phyloP scores from a whole-genome alignment of 2,329 filamentous ascomycete species.

The Beauveria asiatica region DNA sequence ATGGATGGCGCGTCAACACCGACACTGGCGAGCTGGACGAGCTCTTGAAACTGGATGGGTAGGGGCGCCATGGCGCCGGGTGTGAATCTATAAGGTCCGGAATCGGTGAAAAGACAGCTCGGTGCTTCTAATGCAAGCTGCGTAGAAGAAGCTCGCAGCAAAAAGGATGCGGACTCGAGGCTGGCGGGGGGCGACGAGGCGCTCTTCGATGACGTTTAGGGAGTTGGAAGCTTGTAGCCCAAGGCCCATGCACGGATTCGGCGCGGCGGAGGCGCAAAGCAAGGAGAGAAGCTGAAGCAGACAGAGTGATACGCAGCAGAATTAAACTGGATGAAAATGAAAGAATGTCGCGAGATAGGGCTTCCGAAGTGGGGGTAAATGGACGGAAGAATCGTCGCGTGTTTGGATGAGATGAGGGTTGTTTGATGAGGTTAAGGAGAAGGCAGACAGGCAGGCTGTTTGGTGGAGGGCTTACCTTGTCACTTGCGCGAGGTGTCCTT shows the following conservation, averaged over 20 bases:
- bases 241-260: conserved; percentile 9
- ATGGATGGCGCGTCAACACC: conserved; percentile 46
- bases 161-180: background rate
- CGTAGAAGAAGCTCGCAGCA: background rate
- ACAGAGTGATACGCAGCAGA: background rate
- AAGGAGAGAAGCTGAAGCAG: background rate
- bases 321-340: background rate
- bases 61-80: conserved; percentile 53
- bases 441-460: background rate
- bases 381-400: conserved; percentile 13
- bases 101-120: background rate
- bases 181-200: background rate
- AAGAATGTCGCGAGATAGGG: conserved; percentile 2
- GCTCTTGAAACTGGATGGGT: conserved; percentile 89
- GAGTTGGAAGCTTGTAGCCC: conserved; percentile 9
- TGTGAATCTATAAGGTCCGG: conserved; percentile 10
- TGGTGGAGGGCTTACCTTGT: conserved; percentile 9
- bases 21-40: conserved; percentile 56
- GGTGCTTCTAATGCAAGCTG: conserved; percentile 6
- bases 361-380: conserved; percentile 3
- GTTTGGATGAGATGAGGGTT: conserved; percentile 6
- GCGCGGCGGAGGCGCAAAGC: conserved; percentile 4
- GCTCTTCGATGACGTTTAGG: conserved; percentile 11
- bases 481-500: conserved; percentile 9
- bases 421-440: conserved; percentile 12